A percentile compares a stretch with the other conserved stretches of the same genome.
Conservation (phyloP, 768 basidiomycete species). For the Rickenella mellea region DNA sequence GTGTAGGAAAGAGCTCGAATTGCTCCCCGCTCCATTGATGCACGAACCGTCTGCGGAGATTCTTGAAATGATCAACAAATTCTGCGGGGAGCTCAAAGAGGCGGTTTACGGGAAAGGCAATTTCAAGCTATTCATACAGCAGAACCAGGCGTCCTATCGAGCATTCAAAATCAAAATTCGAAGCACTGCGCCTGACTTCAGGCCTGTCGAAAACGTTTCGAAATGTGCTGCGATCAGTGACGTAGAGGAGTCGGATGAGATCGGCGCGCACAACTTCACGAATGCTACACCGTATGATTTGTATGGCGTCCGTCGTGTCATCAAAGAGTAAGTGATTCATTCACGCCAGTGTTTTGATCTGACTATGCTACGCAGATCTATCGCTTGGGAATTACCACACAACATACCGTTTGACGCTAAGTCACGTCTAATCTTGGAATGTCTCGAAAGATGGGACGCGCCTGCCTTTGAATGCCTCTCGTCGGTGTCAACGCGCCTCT, state of each 20-base stretch:
- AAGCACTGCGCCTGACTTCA: constrained; percentile 32
- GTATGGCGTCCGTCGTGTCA: constrained; percentile 29
- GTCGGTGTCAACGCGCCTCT: constrained; percentile 4
- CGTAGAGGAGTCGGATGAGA: constrained; percentile 9
- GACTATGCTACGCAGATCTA: constrained; percentile 17
- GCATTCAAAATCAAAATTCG: constrained; percentile 25
- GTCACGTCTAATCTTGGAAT: constrained; percentile 20
- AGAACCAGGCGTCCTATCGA: constrained; percentile 22
- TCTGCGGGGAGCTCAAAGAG: constrained; percentile 29
- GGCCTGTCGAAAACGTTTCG: constrained; percentile 15
- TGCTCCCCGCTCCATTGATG: constrained; percentile 30
- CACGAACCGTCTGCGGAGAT: constrained; percentile 37
- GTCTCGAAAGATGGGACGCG: constrained; percentile 22
- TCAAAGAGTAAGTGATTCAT: constrained; percentile 22
- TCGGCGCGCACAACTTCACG: too few relatives aligned
- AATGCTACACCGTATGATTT: too few relatives aligned
- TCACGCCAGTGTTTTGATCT: background rate
- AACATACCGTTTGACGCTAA: constrained; percentile 30
- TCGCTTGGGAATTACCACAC: constrained; percentile 27
- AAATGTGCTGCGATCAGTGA: constrained; percentile 9
- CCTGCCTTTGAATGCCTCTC: constrained; percentile 12
- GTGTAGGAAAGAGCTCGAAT: constrained; percentile 22
- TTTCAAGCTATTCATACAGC: constrained; percentile 27
- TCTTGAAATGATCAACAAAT: constrained; percentile 30
- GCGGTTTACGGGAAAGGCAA: constrained; percentile 22